These are phyloP conservation scores for Cytospora piceae DNA, from an alignment of 2,329 filamentous ascomycete genomes.

Conservation along the genomic window DNA sequence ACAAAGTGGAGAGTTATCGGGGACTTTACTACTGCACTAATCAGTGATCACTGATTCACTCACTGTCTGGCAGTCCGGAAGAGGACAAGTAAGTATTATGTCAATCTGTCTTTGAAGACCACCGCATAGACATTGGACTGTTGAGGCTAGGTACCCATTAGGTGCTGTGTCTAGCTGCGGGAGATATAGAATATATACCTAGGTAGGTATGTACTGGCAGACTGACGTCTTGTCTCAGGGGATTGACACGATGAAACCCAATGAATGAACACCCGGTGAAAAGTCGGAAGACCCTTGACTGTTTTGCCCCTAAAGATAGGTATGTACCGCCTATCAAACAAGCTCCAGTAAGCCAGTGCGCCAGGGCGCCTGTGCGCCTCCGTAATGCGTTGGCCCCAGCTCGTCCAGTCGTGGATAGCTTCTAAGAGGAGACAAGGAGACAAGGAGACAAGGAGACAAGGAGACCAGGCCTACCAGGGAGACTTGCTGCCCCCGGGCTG, in stretches of 20 bases:
- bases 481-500: background rate
- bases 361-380: background rate
- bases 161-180: no score
- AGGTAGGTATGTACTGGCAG: no score
- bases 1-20: background rate
- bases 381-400: slow-evolving; percentile 9
- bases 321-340: background rate
- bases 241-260: no score
- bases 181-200: no score
- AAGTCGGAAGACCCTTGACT: slow-evolving; percentile 11
- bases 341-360: background rate
- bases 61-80: background rate
- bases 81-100: background rate
- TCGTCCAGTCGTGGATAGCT: slow-evolving; percentile 20
- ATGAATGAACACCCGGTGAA: background rate
- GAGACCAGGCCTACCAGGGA: background rate
- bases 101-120: background rate
- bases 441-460: background rate
- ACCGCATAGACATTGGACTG: background rate
- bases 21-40: background rate
- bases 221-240: no score
- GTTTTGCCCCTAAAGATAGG: background rate
- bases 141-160: background rate
- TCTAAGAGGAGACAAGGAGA: background rate
- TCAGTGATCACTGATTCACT: background rate